phyloP scores from a whole-genome alignment of 2,329 filamentous ascomycete genomes.

The Colletotrichum nymphaeae region DNA sequence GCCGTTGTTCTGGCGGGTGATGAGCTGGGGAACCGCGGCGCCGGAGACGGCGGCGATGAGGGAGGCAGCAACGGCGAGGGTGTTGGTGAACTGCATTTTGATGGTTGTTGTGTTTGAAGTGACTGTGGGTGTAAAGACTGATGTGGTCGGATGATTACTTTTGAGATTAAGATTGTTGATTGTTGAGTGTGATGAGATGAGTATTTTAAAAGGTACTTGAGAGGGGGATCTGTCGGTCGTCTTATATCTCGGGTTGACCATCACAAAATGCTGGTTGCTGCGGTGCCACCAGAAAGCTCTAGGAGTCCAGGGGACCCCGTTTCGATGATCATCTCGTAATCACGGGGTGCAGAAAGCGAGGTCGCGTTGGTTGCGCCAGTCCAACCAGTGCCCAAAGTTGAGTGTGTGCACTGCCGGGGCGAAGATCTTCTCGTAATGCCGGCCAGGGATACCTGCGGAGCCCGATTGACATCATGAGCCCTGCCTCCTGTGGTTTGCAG shows the following conservation, averaged over 20 bases:
- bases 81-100: conserved; percentile 37
- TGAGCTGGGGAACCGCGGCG: background rate
- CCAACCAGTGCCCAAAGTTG: background rate
- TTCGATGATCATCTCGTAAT: conserved; percentile 21
- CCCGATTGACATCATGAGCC: conserved; percentile 27
- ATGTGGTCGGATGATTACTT: conserved; percentile 22
- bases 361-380: background rate
- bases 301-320: background rate
- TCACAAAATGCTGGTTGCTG: conserved; percentile 1
- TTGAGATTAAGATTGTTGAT: background rate
- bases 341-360: background rate
- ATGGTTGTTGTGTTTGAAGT: background rate
- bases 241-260: conserved; percentile 10
- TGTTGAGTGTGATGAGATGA: background rate
- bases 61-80: conserved; percentile 40
- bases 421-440: conserved; percentile 35
- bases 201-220: accelerated
- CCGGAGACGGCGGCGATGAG: conserved; percentile 41
- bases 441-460: conserved; percentile 3
- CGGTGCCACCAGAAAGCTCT: background rate
- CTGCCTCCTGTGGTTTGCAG: background rate
- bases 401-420: conserved; percentile 2
- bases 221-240: background rate
- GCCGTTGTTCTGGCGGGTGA: background rate
- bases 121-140: conserved; percentile 18